Base-by-base conservation (phyloP, 2,329 filamentous ascomycete species). In the Monosporascus sp. region DNA sequence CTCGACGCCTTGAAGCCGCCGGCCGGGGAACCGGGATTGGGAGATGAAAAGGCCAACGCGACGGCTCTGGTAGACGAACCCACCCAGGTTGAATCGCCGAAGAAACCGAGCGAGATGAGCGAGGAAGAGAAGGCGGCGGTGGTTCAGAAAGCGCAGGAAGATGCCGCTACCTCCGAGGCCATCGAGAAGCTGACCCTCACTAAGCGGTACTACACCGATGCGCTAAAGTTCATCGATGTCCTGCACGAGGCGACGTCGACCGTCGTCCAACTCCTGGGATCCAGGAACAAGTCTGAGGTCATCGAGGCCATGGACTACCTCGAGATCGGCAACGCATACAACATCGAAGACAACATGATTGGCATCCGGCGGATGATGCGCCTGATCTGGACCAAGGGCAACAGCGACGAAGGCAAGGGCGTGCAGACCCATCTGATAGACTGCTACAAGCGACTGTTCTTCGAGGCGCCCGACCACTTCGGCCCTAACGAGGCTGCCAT, bases 301-400 rank as follows among this genome's bases (percentile, higher is more conserved):
- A 96, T 99, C 57, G 95, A 99, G 70, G 94, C 95, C 17, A 99
- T 99, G 85, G 94, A 99, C 69, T 99, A 95, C 73, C 96, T 99
- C 62, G 91, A 95, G 62, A 85, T 96, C 45, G 88, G 94, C 45
- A 92, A 99, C 69, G 93, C 92, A 6, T 97, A 97, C 79, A 94
- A 95, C 70, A 87, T 99, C 54, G 90, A 97, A 69, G 90, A 94
- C 61, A 91, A 95, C 66, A 92, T 96, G 70, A 75, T 87, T 40
- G 94, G 95, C 53, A 97, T 99, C 65, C 84, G 93, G 55, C 87
- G 91, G 53, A 99, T 99, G 94, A 80, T 99, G 58, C 87, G 93
- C 51, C 79, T 99, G 20, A 99, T 99, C 70, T 99, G 94, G 94
- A 99, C 94, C 59, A 99, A 99, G 74, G 93, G 94, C 62, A 99